Evolutionary conservation across 2,329 filamentous ascomycete species (phyloP), one percentile per base, ranked within the genome.

Genomic region (Fusarium sp.): DNA sequence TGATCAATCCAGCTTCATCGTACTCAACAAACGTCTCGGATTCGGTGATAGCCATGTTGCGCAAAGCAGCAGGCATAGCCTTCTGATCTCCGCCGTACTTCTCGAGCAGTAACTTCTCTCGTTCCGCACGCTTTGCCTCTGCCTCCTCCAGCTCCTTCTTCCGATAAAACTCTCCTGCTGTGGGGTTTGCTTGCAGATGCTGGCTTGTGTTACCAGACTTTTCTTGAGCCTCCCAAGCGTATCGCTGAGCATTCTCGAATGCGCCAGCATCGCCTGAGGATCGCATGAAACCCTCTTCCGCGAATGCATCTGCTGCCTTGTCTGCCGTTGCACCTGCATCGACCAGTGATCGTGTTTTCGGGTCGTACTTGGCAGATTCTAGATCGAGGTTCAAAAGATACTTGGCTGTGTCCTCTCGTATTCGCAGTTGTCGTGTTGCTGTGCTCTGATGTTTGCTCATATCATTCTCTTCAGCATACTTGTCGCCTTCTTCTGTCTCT

Each of bases 361-460:
- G 96, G 79, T 99, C 96, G 83, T 99, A 99, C 82, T 97, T 97
- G 4, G 97, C 96, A 3, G 95, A 98, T 79, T 99, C 96, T 6
- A 97, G 88, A 80, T 99, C 96, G 33, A 99, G 89, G 80, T 98
- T 98, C 13, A 98, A 86, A 6, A 99, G 87, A 80, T 99, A 99
- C 79, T 98, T 98, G 28, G 96, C 96, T 2, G 96, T 99, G 81
- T 99, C 96, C 84, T 99, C 96, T 81, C 96, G 90, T 81, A 99
- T 91, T 72, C 96, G 91, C 64, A 99, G 87, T 80, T 98, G 97
- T 66, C 95, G 89, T 3, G 96, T 97, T 11, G 94, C 93, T 28
- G 95, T 98, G 75, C 93, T 93, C 82, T 98, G 95, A 78, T 97
- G 92, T 71, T 95, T 91, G 72, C 95, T 96, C 94, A 99, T 98